These are phyloP conservation scores for Magnolia changhungtana DNA, from an alignment of 164 flowering plant genomes.

Conservation along the genomic window DNA sequence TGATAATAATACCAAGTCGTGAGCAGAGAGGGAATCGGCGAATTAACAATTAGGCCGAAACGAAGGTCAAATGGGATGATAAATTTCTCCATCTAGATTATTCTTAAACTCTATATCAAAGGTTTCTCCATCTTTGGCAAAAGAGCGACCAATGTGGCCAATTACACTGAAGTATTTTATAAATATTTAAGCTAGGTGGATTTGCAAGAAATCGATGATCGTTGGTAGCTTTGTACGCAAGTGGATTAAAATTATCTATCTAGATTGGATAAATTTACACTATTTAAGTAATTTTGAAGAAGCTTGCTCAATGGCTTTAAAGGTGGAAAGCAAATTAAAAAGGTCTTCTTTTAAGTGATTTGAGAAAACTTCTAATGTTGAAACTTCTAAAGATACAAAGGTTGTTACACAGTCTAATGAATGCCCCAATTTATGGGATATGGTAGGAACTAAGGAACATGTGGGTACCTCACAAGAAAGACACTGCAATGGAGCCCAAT, in stretches of 20 bases:
- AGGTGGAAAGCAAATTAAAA: not conserved
- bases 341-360: not conserved
- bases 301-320: not conserved
- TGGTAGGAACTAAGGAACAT: not conserved
- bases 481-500: not conserved
- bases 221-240: not conserved
- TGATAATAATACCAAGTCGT: no score
- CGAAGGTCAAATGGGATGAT: no score
- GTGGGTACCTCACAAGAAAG: not conserved
- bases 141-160: no score
- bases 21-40: no score
- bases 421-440: not conserved
- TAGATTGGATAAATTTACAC: not conserved
- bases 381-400: not conserved
- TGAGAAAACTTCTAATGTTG: not conserved
- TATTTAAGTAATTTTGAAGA: not conserved
- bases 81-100: no score
- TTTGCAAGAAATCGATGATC: not conserved
- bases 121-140: no score
- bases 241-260: not conserved
- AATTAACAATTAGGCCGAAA: no score
- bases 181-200: no score
- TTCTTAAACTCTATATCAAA: no score
- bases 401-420: not conserved
- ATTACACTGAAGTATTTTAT: no score